Evolutionary conservation across 495 filamentous ascomycete genomes (phyloP), one percentile per base, ranked within the genome.

Genomic region (Penicillium ochrochloron): DNA sequence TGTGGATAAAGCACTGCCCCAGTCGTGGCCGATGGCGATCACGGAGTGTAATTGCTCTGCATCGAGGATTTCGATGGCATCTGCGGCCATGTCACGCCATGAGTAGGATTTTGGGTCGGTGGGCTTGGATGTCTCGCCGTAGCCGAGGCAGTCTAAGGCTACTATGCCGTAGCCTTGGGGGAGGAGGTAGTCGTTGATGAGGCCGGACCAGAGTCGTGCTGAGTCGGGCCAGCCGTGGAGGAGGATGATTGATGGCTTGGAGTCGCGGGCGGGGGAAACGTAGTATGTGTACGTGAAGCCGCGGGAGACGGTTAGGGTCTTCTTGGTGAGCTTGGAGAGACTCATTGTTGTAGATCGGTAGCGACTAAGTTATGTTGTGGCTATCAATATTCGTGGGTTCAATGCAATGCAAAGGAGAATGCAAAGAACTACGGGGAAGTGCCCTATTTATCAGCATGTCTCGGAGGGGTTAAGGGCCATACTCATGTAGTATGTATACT

Each of bases 221-320:
- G 48, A 27, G 27, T 52, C 48, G 48, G 48, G 48, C 48, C 48
- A 52, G 23, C 48, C 48, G 25, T 52, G 48, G 25, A 29, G 27
- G 23, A 52, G 48, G 15, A 52, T 5, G 48, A 31, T 9, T 17
- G 48, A 29, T 17, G 48, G 48, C 3, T 52, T 52, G 27, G 48
- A 52, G 15, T 29, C 4, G 23, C 21, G 48, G 5, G 48, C 25
- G 25, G 48, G 48, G 25, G 23, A 17, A 17, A 29, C 5, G 25
- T 52, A 52, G 25, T 52, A 52, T 12, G 48, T 52, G 48, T 52
- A 52, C 14, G 48, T 52, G 48, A 52, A 29, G 23, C 25, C 25
- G 14, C 48, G 48, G 25, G 48, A 31, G 48, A 29, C 48, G 9
- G 48, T 31, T 14, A 52, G 25, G 21, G 25, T 52, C 48, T 31